Evolutionary conservation across 495 filamentous ascomycete genomes (phyloP), one percentile per base, ranked within the genome.

Genomic region (Penicillium longicatenatum): DNA sequence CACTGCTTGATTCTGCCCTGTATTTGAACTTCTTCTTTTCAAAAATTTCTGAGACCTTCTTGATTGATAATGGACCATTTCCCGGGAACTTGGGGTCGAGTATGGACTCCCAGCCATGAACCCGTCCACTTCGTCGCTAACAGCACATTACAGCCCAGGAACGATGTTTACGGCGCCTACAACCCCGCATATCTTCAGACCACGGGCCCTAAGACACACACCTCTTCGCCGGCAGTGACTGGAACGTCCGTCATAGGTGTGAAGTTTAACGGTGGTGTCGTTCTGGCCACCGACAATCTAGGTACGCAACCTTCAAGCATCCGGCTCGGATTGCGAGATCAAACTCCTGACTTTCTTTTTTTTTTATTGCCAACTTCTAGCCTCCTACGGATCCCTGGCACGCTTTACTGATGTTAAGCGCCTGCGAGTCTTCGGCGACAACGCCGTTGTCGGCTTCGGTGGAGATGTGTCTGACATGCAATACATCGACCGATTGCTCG

Each of bases 391-490:
- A 64, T 97, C 93, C 54, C 88, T 98, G 52, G 92, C 94, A 39
- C 92, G 94, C 64, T 98, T 98, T 82, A 90, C 91, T 65, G 90
- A 96, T 75, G 90, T 97, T 63, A 93, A 97, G 67, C 84, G 83
- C 59, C 89, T 98, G 57, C 90, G 89, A 59, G 80, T 84, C 57
- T 98, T 98, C 76, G 81, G 85, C 62, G 72, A 79, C 24, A 78
- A 84, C 41, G 86, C 89, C 26, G 75, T 97, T 54, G 75, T 98
- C 69, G 89, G 91, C 59, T 93, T 96, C 79, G 88, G 92, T 73
- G 90, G 95, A 74, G 89, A 98, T 78, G 90, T 98, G 52, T 93
- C 89, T 58, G 94, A 98, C 79, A 98, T 98, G 94, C 94, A 98
- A 78, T 91, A 92, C 75, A 86, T 98, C 22, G 89, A 96, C 82